A percentile compares a stretch with the other conserved stretches of the same genome.
Evolutionary conservation across 1,284 basidiomycete species (phyloP).

Genomic region (Tilletia caries): DNA sequence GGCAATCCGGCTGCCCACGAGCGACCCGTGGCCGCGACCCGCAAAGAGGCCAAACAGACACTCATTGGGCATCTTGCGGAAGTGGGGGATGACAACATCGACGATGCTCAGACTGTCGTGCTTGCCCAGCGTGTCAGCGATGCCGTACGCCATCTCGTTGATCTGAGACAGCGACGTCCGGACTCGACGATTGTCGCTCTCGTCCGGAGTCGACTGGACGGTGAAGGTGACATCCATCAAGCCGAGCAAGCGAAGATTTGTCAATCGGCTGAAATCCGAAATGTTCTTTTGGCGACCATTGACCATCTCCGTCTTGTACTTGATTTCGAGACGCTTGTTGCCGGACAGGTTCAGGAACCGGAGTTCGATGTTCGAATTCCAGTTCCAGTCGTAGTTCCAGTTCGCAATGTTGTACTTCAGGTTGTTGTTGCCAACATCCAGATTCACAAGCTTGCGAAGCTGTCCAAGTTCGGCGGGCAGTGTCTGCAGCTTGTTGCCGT

Average conservation of each 20-base stretch:
- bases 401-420: constrained; percentile 98
- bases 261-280: constrained; percentile 81
- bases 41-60: constrained; percentile 96
- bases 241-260: constrained; percentile 79
- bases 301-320: constrained; percentile 59
- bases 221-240: constrained; percentile 97
- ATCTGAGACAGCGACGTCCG: constrained; percentile 87
- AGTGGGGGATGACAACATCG: constrained; percentile 86
- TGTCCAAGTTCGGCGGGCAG: constrained; percentile 85
- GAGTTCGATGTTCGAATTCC: constrained; percentile 94
- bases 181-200: constrained; percentile 83
- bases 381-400: constrained; percentile 99
- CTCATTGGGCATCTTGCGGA: constrained; percentile 72
- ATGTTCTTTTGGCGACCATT: constrained; percentile 57
- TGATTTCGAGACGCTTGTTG: constrained; percentile 83
- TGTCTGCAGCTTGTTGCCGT: constrained; percentile 90
- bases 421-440: constrained; percentile 91
- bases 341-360: constrained; percentile 85
- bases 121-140: constrained; percentile 84
- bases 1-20: constrained; percentile 62
- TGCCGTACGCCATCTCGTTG: constrained; percentile 91
- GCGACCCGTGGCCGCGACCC: constrained; percentile 58
- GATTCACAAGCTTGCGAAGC: constrained; percentile 71
- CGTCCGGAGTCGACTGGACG: constrained; percentile 65
- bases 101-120: constrained; percentile 70